Percentiles rank a stretch among this genome's conserved stretches.
These are phyloP conservation scores for Fusarium sp. DNA, from an alignment of 2,329 filamentous ascomycete genomes.

Conservation along the genomic window DNA sequence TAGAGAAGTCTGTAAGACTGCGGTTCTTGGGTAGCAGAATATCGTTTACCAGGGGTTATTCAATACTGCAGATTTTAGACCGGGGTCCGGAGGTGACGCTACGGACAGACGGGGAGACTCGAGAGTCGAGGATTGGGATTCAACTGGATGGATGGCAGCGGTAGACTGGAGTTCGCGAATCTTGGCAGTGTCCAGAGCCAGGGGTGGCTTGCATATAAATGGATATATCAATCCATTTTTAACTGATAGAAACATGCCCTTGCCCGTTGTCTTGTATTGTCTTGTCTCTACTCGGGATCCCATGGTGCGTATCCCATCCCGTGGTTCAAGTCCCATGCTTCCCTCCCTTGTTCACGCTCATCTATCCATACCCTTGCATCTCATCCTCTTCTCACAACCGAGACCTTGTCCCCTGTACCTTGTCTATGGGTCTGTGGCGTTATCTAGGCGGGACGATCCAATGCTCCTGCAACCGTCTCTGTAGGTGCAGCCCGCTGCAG, in stretches of 20 bases:
- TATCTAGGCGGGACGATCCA: constrained; percentile 1
- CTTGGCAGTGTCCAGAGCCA: background rate
- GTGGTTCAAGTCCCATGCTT: background rate
- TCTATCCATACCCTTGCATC: background rate
- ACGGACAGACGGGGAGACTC: background rate
- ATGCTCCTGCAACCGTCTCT: background rate
- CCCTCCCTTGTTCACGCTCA: background rate
- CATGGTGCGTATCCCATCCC: background rate
- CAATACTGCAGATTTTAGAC: background rate
- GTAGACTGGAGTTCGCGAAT: background rate
- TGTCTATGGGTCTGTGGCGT: constrained; percentile 3
- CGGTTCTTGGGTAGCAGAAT: background rate
- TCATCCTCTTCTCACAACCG: background rate
- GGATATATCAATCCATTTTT: background rate
- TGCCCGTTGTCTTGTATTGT: background rate
- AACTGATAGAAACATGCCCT: background rate
- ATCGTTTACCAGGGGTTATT: background rate
- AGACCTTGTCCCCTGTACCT: background rate
- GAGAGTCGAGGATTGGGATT: background rate
- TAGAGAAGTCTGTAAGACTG: background rate
- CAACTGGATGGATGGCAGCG: background rate
- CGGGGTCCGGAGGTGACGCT: background rate
- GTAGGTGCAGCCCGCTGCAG: background rate
- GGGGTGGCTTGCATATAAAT: background rate
- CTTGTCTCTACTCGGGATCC: background rate